Evolutionary conservation across 768 basidiomycete genomes (phyloP).

Genomic region (Lentinula sp.): DNA sequence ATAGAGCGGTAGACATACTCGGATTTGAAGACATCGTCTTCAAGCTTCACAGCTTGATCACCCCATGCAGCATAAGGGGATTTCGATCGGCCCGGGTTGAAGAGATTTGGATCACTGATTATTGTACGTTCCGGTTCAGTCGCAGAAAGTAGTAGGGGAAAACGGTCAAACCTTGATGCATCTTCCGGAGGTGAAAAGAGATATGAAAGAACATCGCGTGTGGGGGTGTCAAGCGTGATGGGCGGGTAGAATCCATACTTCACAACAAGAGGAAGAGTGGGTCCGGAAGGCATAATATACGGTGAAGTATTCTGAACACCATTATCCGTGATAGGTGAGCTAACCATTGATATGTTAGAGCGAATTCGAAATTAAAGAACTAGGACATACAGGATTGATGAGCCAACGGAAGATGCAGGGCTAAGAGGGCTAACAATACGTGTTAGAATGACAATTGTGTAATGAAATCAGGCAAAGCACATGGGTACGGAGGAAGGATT

Average conservation of each 20-base stretch:
- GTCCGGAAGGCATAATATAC: constrained; percentile 11
- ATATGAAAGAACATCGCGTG: constrained; percentile 62
- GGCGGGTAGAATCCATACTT: constrained; percentile 46
- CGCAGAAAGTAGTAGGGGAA: constrained; percentile 1
- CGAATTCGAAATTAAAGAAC: constrained; percentile 9
- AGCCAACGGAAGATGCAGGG: constrained; percentile 24
- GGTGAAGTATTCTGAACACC: constrained; percentile 13
- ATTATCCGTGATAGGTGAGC: constrained; percentile 23
- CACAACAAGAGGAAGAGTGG: constrained; percentile 32
- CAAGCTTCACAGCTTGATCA: constrained; percentile 63
- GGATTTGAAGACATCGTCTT: constrained; percentile 66
- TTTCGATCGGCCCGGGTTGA: constrained; percentile 26
- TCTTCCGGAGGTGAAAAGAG: constrained; percentile 72
- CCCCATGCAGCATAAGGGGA: constrained; percentile 70
- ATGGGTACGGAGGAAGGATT: constrained; percentile 48
- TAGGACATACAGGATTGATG: constrained; percentile 33
- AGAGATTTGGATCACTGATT: constrained; percentile 32
- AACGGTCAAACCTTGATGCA: constrained; percentile 30
- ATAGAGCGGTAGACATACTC: constrained; percentile 58
- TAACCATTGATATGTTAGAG: constrained; percentile 2
- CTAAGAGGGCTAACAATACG: neutral
- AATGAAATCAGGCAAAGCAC: constrained; percentile 25
- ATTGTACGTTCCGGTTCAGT: neutral
- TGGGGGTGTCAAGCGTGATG: constrained; percentile 53
- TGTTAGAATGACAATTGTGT: constrained; percentile 3